These are phyloP conservation scores for Thymus mandschuricus DNA, from an alignment of 257 asterid species.

Conservation along the genomic window DNA sequence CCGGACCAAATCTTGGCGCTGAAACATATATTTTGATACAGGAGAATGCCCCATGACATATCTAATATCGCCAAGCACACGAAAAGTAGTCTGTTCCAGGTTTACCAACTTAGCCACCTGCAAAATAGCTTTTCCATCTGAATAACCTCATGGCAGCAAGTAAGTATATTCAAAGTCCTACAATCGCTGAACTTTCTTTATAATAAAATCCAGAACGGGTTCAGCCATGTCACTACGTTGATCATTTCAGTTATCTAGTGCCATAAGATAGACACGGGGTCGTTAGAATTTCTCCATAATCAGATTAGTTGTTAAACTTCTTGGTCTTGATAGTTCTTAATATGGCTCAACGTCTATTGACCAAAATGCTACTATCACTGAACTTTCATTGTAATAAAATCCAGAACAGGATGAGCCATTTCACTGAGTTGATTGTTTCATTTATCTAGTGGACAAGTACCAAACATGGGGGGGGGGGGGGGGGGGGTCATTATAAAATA, in stretches of 20 bases:
- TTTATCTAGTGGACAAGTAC: too few relatives aligned
- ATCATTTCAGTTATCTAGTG: background rate
- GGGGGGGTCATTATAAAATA: too few relatives aligned
- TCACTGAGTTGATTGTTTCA: too few relatives aligned
- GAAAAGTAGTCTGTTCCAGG: slow-evolving; percentile 72
- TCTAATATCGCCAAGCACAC: slow-evolving; percentile 83
- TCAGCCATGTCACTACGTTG: background rate
- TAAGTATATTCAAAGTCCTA: background rate
- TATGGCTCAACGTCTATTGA: slow-evolving; percentile 4
- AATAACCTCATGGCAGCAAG: background rate
- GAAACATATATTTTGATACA: slow-evolving; percentile 72
- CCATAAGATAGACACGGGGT: slow-evolving; percentile 12
- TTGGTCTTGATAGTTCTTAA: background rate
- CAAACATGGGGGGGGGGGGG: too few relatives aligned
- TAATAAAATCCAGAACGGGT: slow-evolving; percentile 12
- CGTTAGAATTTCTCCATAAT: background rate
- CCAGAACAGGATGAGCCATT: too few relatives aligned
- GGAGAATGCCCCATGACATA: slow-evolving; percentile 91
- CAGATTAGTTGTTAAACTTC: slow-evolving; percentile 7
- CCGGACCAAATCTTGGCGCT: slow-evolving; percentile 67
- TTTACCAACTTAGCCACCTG: slow-evolving; percentile 85
- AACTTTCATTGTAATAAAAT: too few relatives aligned
- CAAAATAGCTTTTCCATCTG: slow-evolving; percentile 34
- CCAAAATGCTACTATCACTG: background rate
- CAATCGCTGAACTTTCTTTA: background rate